Conservation (phyloP, 331 rosid genomes). For the Pyrus hybrid region DNA sequence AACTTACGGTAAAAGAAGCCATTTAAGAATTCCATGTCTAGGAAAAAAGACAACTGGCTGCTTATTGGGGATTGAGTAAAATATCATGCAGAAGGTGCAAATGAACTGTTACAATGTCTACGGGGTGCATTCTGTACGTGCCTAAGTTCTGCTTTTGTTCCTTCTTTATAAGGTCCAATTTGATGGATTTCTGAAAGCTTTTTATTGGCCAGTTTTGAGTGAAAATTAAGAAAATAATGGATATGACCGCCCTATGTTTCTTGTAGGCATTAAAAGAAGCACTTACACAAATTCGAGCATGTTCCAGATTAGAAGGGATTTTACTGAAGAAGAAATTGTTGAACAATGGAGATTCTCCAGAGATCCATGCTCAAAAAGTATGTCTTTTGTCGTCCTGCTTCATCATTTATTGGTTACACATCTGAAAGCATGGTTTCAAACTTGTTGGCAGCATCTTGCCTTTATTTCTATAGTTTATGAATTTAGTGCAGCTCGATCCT, state of each 20-base stretch:
- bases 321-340: conserved; percentile 59
- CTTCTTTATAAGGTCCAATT: neutral
- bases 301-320: conserved; percentile 85
- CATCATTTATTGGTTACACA: too few species aligned
- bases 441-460: neutral
- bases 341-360: conserved; percentile 73
- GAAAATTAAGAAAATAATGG: conserved; percentile 7
- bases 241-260: conserved; percentile 14
- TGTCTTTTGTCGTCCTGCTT: neutral
- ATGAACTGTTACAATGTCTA: neutral
- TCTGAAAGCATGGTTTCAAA: too few species aligned
- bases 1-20: neutral
- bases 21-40: neutral
- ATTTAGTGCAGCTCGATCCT: neutral
- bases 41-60: neutral
- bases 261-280: conserved; percentile 75
- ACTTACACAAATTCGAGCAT: conserved; percentile 71
- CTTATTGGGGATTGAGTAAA: neutral
- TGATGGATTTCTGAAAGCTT: neutral
- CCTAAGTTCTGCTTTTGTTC: neutral
- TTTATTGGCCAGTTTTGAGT: neutral
- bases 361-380: conserved; percentile 90
- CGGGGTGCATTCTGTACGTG: neutral
- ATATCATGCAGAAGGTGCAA: neutral
- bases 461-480: neutral